Evolutionary conservation across 139 green algal genomes (phyloP), one percentile per base, ranked within the genome.

Genomic region (Coelastrella sp.): DNA sequence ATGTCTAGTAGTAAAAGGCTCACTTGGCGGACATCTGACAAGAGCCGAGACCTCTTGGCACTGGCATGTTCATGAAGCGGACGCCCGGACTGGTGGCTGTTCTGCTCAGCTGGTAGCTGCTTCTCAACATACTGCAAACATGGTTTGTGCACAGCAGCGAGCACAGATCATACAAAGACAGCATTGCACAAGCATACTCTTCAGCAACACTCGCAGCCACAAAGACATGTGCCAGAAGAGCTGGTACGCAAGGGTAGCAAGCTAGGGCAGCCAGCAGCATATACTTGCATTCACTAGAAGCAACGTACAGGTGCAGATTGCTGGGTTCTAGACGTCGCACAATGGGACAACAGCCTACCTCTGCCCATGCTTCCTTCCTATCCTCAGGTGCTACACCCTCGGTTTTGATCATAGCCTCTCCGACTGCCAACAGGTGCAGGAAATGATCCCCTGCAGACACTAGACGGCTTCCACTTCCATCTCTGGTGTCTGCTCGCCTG

Each of bases 351-450:
- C 62, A 50, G 27, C 37, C 21, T 25, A 68, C 40, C 73, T 68
- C 30, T 81, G 5, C 11, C 21, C 50, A 35, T 51, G 50, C 53
- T 19, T 45, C 66, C 21, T 40, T 38, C 23, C 66, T 74, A 15
- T 74, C 66, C 66, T 74, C 34, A 17, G 21, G 66, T 4, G 40
- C 69, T 15, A 79, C 69, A 21, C 69, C 53, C 13, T 71, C 53
- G 4, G 53, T 63, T 6, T 82, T 82, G 35, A 82, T 66, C 53
- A 82, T 63, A 5, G 75, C 75, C 35, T 82, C 75, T 15, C 75
- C 75, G 3, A 82, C 75, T 37, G 75, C 75, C 53, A 82, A 45
- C 75, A 82, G 75, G 40, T 82, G 75, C 75, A 82, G 75, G 40
- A 82, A 41, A 19, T 57, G 35, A 23, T 82, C 75, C 0, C 73